Conservation (phyloP, 2,329 filamentous ascomycete genomes). For the Fusarium hostae region DNA sequence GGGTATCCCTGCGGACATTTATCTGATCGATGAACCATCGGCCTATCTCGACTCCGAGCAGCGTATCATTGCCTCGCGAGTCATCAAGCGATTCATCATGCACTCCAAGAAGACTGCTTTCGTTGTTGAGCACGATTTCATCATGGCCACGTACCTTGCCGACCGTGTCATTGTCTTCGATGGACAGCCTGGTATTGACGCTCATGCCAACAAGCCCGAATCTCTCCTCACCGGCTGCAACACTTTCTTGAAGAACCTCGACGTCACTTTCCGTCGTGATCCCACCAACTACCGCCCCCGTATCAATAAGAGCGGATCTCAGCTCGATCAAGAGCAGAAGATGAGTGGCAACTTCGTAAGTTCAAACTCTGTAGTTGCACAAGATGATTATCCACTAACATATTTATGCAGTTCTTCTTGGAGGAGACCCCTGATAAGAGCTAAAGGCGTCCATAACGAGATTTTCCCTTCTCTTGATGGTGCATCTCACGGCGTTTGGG, state of each 20-base stretch:
- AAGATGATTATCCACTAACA: conserved; percentile 21
- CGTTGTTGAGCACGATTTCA: conserved; percentile 99
- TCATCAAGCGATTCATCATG: conserved; percentile 99
- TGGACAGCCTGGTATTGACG: conserved; percentile 87
- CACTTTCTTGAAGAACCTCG: conserved; percentile 92
- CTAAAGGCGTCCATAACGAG: conserved; percentile 58
- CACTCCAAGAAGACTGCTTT: conserved; percentile 99
- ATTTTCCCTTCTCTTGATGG: conserved; percentile 47
- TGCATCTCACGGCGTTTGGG: conserved; percentile 59
- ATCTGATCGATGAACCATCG: conserved; percentile 97
- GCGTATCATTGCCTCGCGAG: conserved; percentile 95
- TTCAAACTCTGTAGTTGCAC: conserved; percentile 37
- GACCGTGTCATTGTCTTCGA: conserved; percentile 99
- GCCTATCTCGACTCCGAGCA: conserved; percentile 99
- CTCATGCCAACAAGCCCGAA: conserved; percentile 90
- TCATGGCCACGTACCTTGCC: conserved; percentile 83
- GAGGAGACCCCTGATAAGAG: conserved; percentile 74
- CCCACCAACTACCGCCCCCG: conserved; percentile 95
- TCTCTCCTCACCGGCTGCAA: conserved; percentile 96
- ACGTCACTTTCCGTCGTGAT: conserved; percentile 98
- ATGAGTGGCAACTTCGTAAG: conserved; percentile 87
- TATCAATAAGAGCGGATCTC: conserved; percentile 97
- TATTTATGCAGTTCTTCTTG: conserved; percentile 82
- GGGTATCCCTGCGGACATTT: conserved; percentile 95
- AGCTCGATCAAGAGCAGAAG: conserved; percentile 99